A percentile compares a stretch with the other conserved stretches of the same genome.
phyloP scores from a whole-genome alignment of 352 stramenopile genomes.

The Halophytophthora batemanensis region DNA sequence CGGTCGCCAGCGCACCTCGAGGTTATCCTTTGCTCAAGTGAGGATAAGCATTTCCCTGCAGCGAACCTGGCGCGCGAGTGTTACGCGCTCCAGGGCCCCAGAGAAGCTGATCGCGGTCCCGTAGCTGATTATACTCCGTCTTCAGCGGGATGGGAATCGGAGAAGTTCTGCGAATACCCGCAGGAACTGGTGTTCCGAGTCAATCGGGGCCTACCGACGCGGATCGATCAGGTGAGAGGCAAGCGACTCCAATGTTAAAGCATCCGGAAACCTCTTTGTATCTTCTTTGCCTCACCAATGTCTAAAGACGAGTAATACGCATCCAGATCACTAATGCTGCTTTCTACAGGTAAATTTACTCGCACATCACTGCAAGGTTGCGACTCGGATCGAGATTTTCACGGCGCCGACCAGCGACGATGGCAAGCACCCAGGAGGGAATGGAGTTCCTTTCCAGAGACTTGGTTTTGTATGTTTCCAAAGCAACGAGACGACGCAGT shows the following conservation, averaged over 20 bases:
- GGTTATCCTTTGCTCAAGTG: slow-evolving; percentile 32
- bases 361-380: slow-evolving; percentile 39
- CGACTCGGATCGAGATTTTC: slow-evolving; percentile 50
- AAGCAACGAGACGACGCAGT: slow-evolving; percentile 19
- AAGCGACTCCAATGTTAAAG: slow-evolving; percentile 2
- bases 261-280: neutral
- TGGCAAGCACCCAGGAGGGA: slow-evolving; percentile 8
- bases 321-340: neutral
- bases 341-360: slow-evolving; percentile 26
- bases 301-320: no score
- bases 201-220: slow-evolving; percentile 20
- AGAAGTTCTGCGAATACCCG: slow-evolving; percentile 64
- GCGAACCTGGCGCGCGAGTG: slow-evolving; percentile 10
- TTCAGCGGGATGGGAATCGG: slow-evolving; percentile 32
- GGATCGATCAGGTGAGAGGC: slow-evolving; percentile 13
- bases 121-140: neutral
- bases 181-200: slow-evolving; percentile 55
- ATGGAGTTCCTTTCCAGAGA: slow-evolving; percentile 21
- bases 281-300: no score
- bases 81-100: neutral
- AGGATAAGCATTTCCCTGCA: slow-evolving; percentile 23
- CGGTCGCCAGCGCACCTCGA: slow-evolving; percentile 20
- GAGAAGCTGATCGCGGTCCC: neutral
- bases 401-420: slow-evolving; percentile 4
- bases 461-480: slow-evolving; percentile 45